Conservation (phyloP, 768 basidiomycete species). For the Lentinula guzmanii region DNA sequence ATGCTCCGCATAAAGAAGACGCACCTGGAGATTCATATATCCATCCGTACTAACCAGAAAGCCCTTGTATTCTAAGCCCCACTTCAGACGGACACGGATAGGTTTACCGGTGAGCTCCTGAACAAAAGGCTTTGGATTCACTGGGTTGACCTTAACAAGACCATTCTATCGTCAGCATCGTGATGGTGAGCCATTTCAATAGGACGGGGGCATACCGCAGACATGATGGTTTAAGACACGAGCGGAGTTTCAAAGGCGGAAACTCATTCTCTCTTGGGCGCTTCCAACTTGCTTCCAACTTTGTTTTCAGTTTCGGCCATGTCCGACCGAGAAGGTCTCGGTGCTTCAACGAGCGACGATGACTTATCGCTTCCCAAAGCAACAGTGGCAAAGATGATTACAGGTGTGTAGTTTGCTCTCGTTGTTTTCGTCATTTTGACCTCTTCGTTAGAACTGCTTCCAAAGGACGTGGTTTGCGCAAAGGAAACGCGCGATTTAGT, state of each 20-base stretch:
- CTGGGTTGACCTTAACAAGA: constrained; percentile 65
- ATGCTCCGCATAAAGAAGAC: constrained; percentile 12
- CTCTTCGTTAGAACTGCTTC: constrained; percentile 70
- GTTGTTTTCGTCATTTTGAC: constrained; percentile 7
- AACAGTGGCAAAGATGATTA: constrained; percentile 95
- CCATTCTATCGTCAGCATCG: constrained; percentile 7
- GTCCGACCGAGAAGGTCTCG: constrained; percentile 87
- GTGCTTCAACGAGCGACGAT: constrained; percentile 70
- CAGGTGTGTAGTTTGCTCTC: constrained; percentile 42
- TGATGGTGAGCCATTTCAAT: not conserved
- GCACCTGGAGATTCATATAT: constrained; percentile 98
- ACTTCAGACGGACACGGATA: constrained; percentile 92
- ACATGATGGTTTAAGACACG: constrained; percentile 51
- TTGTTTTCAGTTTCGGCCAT: constrained; percentile 32
- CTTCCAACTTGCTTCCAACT: not conserved
- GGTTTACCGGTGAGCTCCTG: constrained; percentile 98
- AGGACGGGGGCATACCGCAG: constrained; percentile 41
- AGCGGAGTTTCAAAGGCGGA: constrained; percentile 26
- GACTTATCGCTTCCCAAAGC: constrained; percentile 95
- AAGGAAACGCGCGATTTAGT: constrained; percentile 97
- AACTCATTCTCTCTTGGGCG: not conserved
- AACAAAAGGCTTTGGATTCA: constrained; percentile 98
- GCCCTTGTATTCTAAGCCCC: constrained; percentile 99
- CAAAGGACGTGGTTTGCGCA: constrained; percentile 79
- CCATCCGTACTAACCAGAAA: constrained; percentile 98